A percentile compares a stretch with the other conserved stretches of the same genome.
Conservation (phyloP, 306 rosid genomes). For the Castanospermum australe region DNA sequence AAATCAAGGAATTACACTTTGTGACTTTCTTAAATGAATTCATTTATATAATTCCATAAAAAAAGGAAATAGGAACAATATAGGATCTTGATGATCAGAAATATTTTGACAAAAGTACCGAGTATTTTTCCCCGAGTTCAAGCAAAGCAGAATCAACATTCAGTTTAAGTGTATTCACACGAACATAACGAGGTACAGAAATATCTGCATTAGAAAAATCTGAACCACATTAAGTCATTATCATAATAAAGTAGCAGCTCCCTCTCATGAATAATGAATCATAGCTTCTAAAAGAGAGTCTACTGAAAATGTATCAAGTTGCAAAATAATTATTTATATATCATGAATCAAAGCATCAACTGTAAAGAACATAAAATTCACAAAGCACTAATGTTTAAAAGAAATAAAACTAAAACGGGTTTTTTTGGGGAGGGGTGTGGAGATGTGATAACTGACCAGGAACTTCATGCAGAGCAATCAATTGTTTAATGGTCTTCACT, state of each 20-base stretch:
- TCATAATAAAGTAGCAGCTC: not conserved
- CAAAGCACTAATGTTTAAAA: not conserved
- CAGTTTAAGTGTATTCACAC: slow-evolving; percentile 84
- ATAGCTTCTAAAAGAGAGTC: not conserved
- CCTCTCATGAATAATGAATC: not conserved
- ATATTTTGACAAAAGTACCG: slow-evolving; percentile 39
- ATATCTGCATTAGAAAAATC: slow-evolving; percentile 53
- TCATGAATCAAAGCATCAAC: not conserved
- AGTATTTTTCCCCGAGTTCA: slow-evolving; percentile 56
- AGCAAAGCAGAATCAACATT: slow-evolving; percentile 65
- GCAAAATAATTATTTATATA: not conserved
- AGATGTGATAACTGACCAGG: slow-evolving; percentile 52
- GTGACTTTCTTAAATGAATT: not conserved
- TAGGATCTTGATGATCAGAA: not conserved
- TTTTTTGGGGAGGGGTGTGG: not conserved
- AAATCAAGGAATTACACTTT: not conserved
- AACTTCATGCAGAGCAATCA: slow-evolving; percentile 48
- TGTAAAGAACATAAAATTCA: not conserved
- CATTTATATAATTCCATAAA: not conserved
- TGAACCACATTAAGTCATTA: not conserved
- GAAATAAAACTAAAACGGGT: not conserved
- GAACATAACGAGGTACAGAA: slow-evolving; percentile 75
- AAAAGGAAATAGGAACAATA: not conserved
- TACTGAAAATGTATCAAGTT: not conserved
- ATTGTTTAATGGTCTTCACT: slow-evolving; percentile 57